phyloP scores from a whole-genome alignment of 2,329 filamentous ascomycete species.

The Herpotrichia juniperi region DNA sequence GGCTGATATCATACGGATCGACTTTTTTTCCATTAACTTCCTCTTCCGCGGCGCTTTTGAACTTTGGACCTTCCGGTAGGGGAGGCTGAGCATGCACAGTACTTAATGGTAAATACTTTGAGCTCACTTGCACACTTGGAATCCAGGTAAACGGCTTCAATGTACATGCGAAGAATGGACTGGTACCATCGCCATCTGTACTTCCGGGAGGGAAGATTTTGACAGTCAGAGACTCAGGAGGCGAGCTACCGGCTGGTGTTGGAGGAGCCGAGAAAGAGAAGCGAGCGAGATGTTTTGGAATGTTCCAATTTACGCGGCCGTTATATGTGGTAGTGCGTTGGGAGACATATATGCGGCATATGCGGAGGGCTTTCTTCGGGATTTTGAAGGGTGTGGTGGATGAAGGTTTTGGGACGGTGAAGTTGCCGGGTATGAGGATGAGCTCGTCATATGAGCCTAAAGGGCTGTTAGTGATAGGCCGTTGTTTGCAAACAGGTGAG shows the following conservation, averaged over 20 bases:
- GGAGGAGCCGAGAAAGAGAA: conserved; percentile 36
- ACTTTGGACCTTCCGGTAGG: conserved; percentile 17
- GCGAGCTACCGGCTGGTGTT: conserved; percentile 17
- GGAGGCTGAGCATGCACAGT: conserved; percentile 31
- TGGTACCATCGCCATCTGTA: conserved; percentile 24
- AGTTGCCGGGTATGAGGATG: conserved; percentile 37
- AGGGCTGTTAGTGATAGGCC: not conserved
- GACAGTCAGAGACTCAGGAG: conserved; percentile 27
- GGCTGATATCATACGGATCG: conserved; percentile 28
- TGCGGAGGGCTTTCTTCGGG: conserved; percentile 34
- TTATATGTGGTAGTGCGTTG: conserved; percentile 41
- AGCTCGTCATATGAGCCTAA: conserved; percentile 41
- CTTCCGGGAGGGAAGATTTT: conserved; percentile 32
- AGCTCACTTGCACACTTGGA: conserved; percentile 29
- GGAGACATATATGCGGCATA: conserved; percentile 41
- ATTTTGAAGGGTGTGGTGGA: conserved; percentile 18
- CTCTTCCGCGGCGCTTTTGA: conserved; percentile 15
- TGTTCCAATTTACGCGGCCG: conserved; percentile 43
- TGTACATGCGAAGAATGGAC: conserved; percentile 33
- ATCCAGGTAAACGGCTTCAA: conserved; percentile 35
- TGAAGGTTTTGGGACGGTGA: conserved; percentile 27
- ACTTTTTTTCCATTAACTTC: conserved; percentile 12
- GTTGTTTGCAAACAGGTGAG: no score
- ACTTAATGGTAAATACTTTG: conserved; percentile 28
- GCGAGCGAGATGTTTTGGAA: conserved; percentile 42